Evolutionary conservation across 2,329 filamentous ascomycete species (phyloP), one percentile per base, ranked within the genome.

Genomic region (Fusarium verticillioides): DNA sequence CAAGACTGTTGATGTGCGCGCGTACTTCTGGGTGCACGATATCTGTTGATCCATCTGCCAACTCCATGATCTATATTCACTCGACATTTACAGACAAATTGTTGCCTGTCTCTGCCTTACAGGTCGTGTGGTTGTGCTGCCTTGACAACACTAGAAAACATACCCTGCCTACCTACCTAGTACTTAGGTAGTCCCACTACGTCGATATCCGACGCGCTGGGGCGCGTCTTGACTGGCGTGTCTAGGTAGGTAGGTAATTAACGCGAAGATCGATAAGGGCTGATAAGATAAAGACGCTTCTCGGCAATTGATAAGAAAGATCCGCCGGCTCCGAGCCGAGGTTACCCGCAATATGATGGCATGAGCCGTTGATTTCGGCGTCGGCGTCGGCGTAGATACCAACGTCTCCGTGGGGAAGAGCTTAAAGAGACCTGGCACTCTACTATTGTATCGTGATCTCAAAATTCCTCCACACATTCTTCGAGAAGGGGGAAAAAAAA

Each of bases 11-110:
- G 79, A 99, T 92, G 83, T 98, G 94, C 34, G 95, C 95, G 80
- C 95, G 92, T 78, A 98, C 94, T 85, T 97, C 94, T 46, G 95
- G 94, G 81, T 98, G 95, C 63, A 98, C 93, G 67, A 92, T 87
- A 79, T 91, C 90, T 74, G 82, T 84, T 63, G 82, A 80, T 65
- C 82, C 85, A 57, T 89, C 88, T 72, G 80, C 81, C 66, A 84
- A 78, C 81, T 91, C 89, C 90, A 92, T 91, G 61, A 59, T 76
- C 71, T 66, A 39, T 50, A 64, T 50, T 65, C 11, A 40, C 46
- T 28, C 18, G 56, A 42, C 23, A 30, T 59, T 43, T 53, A 74
- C 63, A 75, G 70, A 64, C 43, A 58, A 47, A 50, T 26, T 21
- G 34, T 52, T 52, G 67, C 60, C 65, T 59, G 54, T 63, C 52